A percentile compares a stretch with the other conserved stretches of the same genome.
phyloP scores from a whole-genome alignment of 345 rosid genomes.

The Bretschneidera sinensis region DNA sequence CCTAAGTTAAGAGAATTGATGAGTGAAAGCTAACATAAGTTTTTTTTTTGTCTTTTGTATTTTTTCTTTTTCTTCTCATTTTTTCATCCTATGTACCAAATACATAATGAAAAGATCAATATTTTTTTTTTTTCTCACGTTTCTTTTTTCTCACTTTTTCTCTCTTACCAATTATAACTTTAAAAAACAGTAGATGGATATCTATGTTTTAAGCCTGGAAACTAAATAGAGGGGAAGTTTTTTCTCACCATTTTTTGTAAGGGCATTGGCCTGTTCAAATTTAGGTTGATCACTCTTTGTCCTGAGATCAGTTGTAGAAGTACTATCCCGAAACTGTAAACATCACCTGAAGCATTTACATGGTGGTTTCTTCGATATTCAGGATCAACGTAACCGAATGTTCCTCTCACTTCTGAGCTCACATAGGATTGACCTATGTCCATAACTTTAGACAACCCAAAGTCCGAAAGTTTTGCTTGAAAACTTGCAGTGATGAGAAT shows the following conservation, averaged over 20 bases:
- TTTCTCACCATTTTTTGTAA: constrained; percentile 39
- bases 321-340: constrained; percentile 57
- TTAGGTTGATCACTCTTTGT: constrained; percentile 44
- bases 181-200: not conserved
- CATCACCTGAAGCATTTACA: constrained; percentile 53
- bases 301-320: constrained; percentile 58
- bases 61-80: too few species aligned
- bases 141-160: too few species aligned
- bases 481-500: constrained; percentile 43
- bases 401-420: constrained; percentile 64
- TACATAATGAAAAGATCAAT: too few species aligned
- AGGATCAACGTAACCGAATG: constrained; percentile 58
- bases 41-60: too few species aligned
- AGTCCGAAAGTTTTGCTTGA: constrained; percentile 56
- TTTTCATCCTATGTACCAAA: too few species aligned
- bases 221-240: not conserved
- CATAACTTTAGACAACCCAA: constrained; percentile 56
- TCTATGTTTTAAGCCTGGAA: too few species aligned
- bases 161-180: too few species aligned
- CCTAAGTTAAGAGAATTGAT: too few species aligned
- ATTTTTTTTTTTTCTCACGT: too few species aligned
- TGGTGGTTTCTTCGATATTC: constrained; percentile 48
- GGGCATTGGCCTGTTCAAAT: constrained; percentile 33
- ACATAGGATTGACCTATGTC: constrained; percentile 50
- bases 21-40: too few species aligned